Base-by-base conservation (phyloP, 2,329 filamentous ascomycete species). In the Colletotrichum sp. region DNA sequence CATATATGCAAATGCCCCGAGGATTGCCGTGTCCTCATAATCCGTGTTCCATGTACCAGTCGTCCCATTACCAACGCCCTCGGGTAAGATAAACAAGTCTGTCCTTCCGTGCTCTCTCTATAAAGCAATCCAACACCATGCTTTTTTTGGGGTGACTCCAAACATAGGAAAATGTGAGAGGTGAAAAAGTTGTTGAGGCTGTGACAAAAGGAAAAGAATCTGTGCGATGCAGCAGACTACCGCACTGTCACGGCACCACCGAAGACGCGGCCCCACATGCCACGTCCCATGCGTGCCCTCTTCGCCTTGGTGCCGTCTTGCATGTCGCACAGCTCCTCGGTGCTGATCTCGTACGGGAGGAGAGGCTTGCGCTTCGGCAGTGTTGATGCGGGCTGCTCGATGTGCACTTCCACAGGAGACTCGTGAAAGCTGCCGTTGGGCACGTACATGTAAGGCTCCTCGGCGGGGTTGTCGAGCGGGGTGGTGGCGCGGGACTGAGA, bases 301-400 rank as follows among this genome's bases (percentile, higher is more conserved):
- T 90, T 90, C n/a, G 83, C 77, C 82, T 87, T 89, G 75, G 80
- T 81, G 55, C 83, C 85, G 65, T 90, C 86, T 76, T 90, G 87
- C 60, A 90, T 81, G 72, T 87, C 86, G 76, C 87, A 86, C 75
- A 91, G 86, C 75, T 91, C 87, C 30, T 91, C 89, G 38, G 84
- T 80, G 76, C 86, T 87, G 79, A 91, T 90, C 83, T 92, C 90
- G 82, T 91, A 92, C 8, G 90, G 88, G 6, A 91, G 87, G 60
- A 77, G 81, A 52, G 75, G 80, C 78, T 76, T 80, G 61, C 74
- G 77, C 74, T 77, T 74, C 30, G 78, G 78, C 80, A 79, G 26
- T 80, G 86, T 87, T 77, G 84, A 82, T 66, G 84, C 82, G 73
- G 86, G 82, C 72, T 81, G 80, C 78, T 83, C 84, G 70, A 87